These are phyloP conservation scores for Ascochyta pisi DNA, from an alignment of 2,329 filamentous ascomycete species.

Conservation along the genomic window DNA sequence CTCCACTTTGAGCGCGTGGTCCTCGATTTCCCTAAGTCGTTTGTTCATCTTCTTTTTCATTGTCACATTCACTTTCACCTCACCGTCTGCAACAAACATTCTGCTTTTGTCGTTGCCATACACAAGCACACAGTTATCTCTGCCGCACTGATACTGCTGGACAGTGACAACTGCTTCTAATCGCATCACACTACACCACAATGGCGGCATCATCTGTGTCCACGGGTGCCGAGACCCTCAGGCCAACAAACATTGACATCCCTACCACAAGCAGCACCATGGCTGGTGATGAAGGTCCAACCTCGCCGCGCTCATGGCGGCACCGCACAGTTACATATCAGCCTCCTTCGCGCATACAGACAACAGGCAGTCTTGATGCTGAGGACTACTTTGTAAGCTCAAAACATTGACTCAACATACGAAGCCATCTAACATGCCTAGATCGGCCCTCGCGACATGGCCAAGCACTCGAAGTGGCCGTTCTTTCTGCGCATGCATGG, in stretches of 20 bases:
- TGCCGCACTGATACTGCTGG: slow-evolving; percentile 36
- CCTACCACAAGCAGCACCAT: slow-evolving; percentile 22
- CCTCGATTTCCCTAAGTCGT: slow-evolving; percentile 6
- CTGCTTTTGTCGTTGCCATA: not conserved
- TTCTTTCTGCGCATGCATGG: slow-evolving; percentile 78
- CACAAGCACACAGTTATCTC: not conserved
- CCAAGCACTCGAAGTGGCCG: slow-evolving; percentile 78
- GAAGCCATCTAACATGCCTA: slow-evolving; percentile 23
- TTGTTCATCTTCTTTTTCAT: slow-evolving; percentile 14
- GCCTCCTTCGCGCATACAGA: slow-evolving; percentile 38
- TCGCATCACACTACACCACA: not conserved
- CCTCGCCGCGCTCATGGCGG: slow-evolving; percentile 45
- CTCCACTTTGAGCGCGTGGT: slow-evolving; percentile 16
- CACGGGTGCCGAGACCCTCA: slow-evolving; percentile 40
- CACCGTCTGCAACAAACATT: not conserved
- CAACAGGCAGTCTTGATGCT: slow-evolving; percentile 47
- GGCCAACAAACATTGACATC: slow-evolving; percentile 41
- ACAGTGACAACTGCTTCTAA: slow-evolving; percentile 29
- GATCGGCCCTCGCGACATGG: slow-evolving; percentile 71
- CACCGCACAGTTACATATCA: slow-evolving; percentile 36
- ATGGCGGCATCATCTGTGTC: slow-evolving; percentile 39
- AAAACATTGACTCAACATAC: not conserved
- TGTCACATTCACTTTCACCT: slow-evolving; percentile 12
- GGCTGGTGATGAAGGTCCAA: slow-evolving; percentile 24
- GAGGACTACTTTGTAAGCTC: slow-evolving; percentile 67